phyloP scores from a whole-genome alignment of 2,329 filamentous ascomycete genomes.

The Colletotrichum limetticola region DNA sequence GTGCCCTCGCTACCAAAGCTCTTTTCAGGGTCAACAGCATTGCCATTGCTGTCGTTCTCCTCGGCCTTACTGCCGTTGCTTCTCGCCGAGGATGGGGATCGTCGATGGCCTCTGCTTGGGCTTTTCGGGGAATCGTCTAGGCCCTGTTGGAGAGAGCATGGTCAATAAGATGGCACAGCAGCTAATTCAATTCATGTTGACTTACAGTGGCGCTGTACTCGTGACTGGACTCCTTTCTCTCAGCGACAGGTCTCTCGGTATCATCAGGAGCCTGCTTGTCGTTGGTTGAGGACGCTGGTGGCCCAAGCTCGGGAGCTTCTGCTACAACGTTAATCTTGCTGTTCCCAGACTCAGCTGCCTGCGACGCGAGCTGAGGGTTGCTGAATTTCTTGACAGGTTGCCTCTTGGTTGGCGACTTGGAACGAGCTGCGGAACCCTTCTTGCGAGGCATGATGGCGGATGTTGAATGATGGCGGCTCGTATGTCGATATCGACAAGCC shows the following conservation, averaged over 20 bases:
- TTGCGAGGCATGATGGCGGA: conserved; percentile 32
- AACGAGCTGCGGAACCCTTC: conserved; percentile 21
- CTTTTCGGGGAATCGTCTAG: conserved; percentile 26
- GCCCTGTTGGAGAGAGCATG: background rate
- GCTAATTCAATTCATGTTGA: too few relatives aligned
- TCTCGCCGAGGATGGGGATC: conserved; percentile 12
- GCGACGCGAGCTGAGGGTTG: conserved; percentile 27
- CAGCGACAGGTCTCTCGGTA: conserved; percentile 1
- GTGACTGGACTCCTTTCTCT: conserved; percentile 28
- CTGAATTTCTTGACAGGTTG: conserved; percentile 22
- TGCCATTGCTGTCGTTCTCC: conserved; percentile 19
- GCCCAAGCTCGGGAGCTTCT: conserved; percentile 35
- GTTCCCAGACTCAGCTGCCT: conserved; percentile 21
- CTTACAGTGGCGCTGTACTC: conserved; percentile 21
- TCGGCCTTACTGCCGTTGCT: conserved; percentile 8
- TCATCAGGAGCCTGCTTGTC: background rate
- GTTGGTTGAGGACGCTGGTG: background rate
- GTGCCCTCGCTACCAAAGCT: conserved; percentile 33
- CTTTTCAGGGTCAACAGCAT: conserved; percentile 8
- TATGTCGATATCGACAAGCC: background rate
- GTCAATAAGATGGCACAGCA: background rate
- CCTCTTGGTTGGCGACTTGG: conserved; percentile 24
- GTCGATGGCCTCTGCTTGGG: background rate
- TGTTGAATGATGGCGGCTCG: background rate
- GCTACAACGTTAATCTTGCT: conserved; percentile 31